Evolutionary conservation across 139 green algal species (phyloP).

Genomic region (Asterochloris sp.): DNA sequence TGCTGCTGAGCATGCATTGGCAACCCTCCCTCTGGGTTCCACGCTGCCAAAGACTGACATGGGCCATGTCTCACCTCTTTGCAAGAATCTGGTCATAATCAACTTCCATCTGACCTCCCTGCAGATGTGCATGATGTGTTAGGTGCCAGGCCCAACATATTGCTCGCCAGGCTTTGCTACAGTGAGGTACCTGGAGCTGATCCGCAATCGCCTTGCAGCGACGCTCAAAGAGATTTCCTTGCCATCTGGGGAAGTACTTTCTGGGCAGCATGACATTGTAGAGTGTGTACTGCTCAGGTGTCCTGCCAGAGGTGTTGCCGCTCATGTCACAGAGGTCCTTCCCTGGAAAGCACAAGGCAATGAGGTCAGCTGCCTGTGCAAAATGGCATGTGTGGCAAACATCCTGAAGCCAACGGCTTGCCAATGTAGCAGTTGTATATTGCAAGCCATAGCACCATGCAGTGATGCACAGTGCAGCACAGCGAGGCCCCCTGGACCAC

Average conservation of each 20-base stretch:
- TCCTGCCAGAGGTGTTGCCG: constrained; percentile 24
- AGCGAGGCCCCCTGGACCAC: too few relatives aligned
- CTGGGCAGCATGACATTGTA: constrained; percentile 71
- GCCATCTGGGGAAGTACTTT: constrained; percentile 49
- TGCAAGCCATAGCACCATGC: too few relatives aligned
- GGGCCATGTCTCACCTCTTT: constrained; percentile 27
- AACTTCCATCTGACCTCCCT: constrained; percentile 45
- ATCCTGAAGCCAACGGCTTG: too few relatives aligned
- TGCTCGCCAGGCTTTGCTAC: too few relatives aligned
- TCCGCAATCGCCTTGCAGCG: constrained; percentile 52
- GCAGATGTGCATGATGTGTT: constrained; percentile 15
- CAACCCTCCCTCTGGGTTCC: too few relatives aligned
- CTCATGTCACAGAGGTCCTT: constrained; percentile 68
- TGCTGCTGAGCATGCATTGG: too few relatives aligned
- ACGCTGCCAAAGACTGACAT: too few relatives aligned
- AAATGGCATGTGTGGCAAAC: too few relatives aligned
- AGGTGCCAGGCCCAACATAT: too few relatives aligned
- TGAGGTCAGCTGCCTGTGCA: too few relatives aligned
- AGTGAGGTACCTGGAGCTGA: constrained; percentile 22
- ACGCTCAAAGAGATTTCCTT: constrained; percentile 55
- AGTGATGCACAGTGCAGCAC: too few relatives aligned
- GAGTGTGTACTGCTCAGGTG: constrained; percentile 49
- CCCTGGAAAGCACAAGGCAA: constrained; percentile 9
- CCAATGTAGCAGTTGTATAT: too few relatives aligned
- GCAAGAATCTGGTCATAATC: constrained; percentile 70